These are phyloP conservation scores for Sphaerulina populicola DNA, from an alignment of 2,329 filamentous ascomycete genomes.

Conservation along the genomic window DNA sequence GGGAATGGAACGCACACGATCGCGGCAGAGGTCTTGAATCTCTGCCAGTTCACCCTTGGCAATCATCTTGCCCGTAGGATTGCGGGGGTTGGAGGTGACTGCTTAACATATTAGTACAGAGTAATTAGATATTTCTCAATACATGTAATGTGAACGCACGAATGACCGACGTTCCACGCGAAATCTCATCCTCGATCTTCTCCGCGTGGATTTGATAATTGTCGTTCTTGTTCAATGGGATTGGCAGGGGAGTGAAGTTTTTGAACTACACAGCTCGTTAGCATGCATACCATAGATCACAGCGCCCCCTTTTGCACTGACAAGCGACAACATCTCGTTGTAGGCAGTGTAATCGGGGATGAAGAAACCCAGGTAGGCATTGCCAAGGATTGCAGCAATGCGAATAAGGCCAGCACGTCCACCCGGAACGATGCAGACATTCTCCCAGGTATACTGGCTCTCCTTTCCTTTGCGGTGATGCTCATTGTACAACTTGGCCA, in stretches of 20 bases:
- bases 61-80: conserved; percentile 84
- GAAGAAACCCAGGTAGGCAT: conserved; percentile 60
- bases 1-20: conserved; percentile 45
- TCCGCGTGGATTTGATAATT: conserved; percentile 89
- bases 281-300: background rate
- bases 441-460: conserved; percentile 93
- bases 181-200: conserved; percentile 66
- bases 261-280: conserved; percentile 50
- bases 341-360: conserved; percentile 76
- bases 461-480: conserved; percentile 81
- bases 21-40: conserved; percentile 88
- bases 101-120: background rate
- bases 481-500: conserved; percentile 86
- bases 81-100: conserved; percentile 86
- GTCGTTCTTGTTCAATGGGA: conserved; percentile 74
- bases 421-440: conserved; percentile 91
- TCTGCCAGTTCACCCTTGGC: conserved; percentile 74
- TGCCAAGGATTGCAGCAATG: conserved; percentile 87
- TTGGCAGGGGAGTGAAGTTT: conserved; percentile 83
- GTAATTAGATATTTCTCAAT: background rate
- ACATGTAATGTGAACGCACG: conserved; percentile 13
- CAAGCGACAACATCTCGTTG: conserved; percentile 86
- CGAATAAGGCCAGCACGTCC: conserved; percentile 87
- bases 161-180: conserved; percentile 56
- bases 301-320: background rate